Evolutionary conservation across 75 land plant species (phyloP), one percentile per base, ranked within the genome.

Genomic region (Pseudotsuga menziesii): DNA sequence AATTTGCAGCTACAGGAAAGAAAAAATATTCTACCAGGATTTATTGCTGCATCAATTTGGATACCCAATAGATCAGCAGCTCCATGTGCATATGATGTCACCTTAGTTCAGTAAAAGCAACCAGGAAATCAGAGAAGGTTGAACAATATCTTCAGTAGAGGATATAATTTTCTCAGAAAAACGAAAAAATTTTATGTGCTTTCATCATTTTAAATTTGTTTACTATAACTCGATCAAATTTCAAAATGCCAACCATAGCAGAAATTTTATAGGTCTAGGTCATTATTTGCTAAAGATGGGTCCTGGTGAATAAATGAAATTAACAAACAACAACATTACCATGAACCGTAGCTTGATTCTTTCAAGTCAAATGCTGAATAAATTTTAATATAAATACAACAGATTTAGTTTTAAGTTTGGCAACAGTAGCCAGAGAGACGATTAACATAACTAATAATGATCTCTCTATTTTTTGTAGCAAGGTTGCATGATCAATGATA

Each of bases 1-100:
- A 19, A 35, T 14, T 76, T 19, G 15, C 29, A 39, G 36, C 9
- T 16, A 59, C 25, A 27, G 12, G 23, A 7, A 35, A 67, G 22
- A 39, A 73, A 78, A 72, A 32, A 25, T 26, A 44, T 36, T 55
- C 58, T 32, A 96, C 99, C 99, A 76, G 99, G 89, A 89, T 96
- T 96, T 77, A 94, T 89, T 48, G 99, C 98, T 36, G 99, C 99
- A 82, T 96, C 99, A 85, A 96, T 96, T 83, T 96, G 99, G 75
- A 96, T 88, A 56, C 91, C 97, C 41, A 96, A 86, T 76, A 96
- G 83, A 71, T 96, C 98, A 75, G 98, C 81, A 80, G 93, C 83
- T 32, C 97, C 98, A 87, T 96, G 99, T 66, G 89, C 95, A 89
- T 96, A 96, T 32, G 98, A 92, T 32, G 97, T 94, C 25, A 96